Evolutionary conservation across 2,329 filamentous ascomycete genomes (phyloP).

Genomic region (Sporothrix brunneoviolacea): DNA sequence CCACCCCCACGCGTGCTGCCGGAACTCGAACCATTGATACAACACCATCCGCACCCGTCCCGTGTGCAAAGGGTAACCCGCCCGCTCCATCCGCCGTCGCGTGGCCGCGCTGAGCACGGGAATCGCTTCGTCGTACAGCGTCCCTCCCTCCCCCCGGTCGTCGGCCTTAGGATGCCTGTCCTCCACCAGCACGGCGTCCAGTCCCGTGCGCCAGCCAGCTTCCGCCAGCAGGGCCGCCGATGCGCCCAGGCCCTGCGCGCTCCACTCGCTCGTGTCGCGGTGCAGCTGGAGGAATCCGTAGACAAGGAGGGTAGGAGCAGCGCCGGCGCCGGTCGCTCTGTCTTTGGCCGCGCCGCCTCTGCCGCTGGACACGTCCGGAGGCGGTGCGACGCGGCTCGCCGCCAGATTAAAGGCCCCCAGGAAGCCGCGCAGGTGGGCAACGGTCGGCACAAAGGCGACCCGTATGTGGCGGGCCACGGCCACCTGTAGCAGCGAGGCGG

Average conservation of each 20-base stretch:
- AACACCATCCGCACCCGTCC: constrained; percentile 45
- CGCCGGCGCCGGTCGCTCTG: too few relatives aligned
- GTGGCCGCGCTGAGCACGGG: constrained; percentile 37
- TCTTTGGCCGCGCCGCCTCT: neutral
- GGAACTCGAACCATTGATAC: constrained; percentile 59
- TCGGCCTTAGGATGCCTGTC: constrained; percentile 21
- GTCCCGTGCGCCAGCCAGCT: constrained; percentile 40
- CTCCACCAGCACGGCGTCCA: constrained; percentile 43
- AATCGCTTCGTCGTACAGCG: constrained; percentile 24
- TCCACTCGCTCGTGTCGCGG: constrained; percentile 64
- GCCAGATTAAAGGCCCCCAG: constrained; percentile 49
- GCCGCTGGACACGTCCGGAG: constrained; percentile 24
- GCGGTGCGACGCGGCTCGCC: constrained; percentile 31
- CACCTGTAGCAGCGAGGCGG: constrained; percentile 61
- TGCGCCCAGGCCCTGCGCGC: constrained; percentile 61
- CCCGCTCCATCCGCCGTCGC: constrained; percentile 15
- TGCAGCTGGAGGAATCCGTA: constrained; percentile 63
- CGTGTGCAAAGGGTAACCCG: constrained; percentile 13
- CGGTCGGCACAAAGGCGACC: constrained; percentile 65
- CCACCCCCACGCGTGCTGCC: neutral
- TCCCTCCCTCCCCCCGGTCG: constrained; percentile 33
- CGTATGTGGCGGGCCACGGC: constrained; percentile 62
- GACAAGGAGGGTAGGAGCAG: constrained; percentile 44
- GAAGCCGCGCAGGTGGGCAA: constrained; percentile 71
- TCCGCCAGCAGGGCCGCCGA: constrained; percentile 60